Evolutionary conservation across 176 grass and related monocot genomes (phyloP).

Genomic region (Secale cereale): DNA sequence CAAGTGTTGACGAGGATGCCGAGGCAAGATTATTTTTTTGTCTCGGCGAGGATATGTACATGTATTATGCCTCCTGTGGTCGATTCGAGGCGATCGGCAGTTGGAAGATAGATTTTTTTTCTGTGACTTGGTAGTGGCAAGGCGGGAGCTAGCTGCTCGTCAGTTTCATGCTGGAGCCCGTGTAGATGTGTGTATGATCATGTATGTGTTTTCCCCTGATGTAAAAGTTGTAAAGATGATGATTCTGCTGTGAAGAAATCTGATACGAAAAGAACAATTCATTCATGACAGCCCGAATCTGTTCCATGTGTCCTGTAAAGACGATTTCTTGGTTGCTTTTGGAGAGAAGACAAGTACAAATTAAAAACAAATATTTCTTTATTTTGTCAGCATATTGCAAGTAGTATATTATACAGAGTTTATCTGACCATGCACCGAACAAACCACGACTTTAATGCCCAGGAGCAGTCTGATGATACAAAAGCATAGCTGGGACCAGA

Average conservation of each 20-base stretch:
- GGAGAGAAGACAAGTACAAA: no score
- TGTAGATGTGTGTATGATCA: conserved; percentile 15
- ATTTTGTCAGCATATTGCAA: neutral
- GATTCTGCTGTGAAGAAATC: neutral
- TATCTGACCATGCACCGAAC: no score
- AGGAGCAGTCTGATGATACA: no score
- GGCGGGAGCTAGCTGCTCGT: neutral
- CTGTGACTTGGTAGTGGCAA: neutral
- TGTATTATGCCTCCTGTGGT: neutral
- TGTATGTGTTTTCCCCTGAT: neutral
- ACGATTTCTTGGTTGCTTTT: no score
- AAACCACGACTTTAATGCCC: no score
- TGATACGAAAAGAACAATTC: neutral
- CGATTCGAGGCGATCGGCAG: neutral
- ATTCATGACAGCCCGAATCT: neutral
- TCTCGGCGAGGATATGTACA: neutral
- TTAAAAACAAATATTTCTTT: no score
- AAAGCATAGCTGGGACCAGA: no score
- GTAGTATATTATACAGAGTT: no score
- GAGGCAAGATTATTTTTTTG: neutral
- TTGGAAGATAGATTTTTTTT: neutral
- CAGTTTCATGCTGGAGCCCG: neutral
- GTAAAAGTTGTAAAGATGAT: conserved; percentile 2
- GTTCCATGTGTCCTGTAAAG: no score
- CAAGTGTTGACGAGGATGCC: neutral